Evolutionary conservation across 2,329 filamentous ascomycete species (phyloP).

Genomic region (Beauveria varroae): DNA sequence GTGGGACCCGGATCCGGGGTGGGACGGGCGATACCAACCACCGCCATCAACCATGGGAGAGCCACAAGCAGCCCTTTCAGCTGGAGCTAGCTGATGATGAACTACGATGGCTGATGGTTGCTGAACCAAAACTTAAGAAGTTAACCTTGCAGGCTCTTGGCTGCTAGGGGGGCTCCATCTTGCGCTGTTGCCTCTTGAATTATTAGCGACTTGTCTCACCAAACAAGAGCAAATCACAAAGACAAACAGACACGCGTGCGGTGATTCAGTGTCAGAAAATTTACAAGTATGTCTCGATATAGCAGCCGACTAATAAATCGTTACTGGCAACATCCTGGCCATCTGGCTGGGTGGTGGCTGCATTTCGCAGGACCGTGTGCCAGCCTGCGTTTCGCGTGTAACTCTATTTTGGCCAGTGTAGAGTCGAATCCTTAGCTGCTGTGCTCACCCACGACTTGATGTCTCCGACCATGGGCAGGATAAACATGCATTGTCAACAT

Average conservation of each 20-base stretch:
- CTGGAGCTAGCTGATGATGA: conserved; percentile 1
- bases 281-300: not conserved
- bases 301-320: not conserved
- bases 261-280: not conserved
- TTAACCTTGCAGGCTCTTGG: not conserved
- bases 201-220: too few relatives aligned
- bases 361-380: not conserved
- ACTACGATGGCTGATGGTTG: not conserved
- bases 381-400: conserved; percentile 7
- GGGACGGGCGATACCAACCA: conserved; percentile 13
- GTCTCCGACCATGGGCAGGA: not conserved
- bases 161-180: not conserved
- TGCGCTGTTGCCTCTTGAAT: not conserved
- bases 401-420: conserved; percentile 1
- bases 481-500: not conserved
- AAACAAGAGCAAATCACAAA: too few relatives aligned
- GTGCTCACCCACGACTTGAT: not conserved
- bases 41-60: conserved; percentile 9
- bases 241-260: not conserved
- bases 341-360: not conserved
- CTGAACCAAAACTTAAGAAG: not conserved
- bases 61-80: conserved; percentile 8
- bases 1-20: conserved; percentile 29
- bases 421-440: not conserved
- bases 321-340: not conserved